These are phyloP conservation scores for Paramarasmius palmivorus DNA, from an alignment of 1,284 basidiomycete species.

Conservation along the genomic window DNA sequence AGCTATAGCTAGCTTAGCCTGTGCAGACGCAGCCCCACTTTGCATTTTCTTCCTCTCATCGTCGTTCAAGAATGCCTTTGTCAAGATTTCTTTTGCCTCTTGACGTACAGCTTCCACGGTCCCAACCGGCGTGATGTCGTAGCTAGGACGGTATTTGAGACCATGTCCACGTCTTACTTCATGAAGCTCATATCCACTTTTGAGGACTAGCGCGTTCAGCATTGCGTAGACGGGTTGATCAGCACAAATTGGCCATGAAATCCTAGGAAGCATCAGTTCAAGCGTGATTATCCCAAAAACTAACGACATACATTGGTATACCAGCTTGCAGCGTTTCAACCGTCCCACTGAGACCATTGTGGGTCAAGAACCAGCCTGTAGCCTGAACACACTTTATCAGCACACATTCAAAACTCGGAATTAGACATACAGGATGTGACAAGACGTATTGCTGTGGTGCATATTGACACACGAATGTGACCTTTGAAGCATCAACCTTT, in stretches of 20 bases:
- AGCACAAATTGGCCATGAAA: slow-evolving; percentile 6
- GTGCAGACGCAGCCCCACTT: background rate
- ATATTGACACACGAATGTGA: background rate
- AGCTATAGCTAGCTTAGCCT: background rate
- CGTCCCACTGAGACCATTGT: background rate
- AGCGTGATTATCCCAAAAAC: background rate
- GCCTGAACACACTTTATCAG: background rate
- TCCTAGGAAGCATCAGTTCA: background rate
- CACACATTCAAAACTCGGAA: background rate
- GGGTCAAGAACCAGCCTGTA: background rate
- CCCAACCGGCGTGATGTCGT: background rate
- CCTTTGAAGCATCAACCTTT: background rate
- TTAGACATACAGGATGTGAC: background rate
- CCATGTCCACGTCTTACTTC: slow-evolving; percentile 5
- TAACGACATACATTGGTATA: background rate
- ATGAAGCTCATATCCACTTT: slow-evolving; percentile 4
- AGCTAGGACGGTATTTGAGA: background rate
- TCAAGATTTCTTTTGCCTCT: background rate
- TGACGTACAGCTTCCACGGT: background rate
- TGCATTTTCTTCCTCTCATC: background rate
- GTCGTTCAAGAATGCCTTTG: background rate
- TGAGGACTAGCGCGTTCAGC: background rate
- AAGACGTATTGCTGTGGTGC: background rate
- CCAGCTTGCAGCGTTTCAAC: background rate
- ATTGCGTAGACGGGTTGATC: slow-evolving; percentile 5